Conservation (phyloP, 768 basidiomycete genomes). For the Chalciporus sphaerocephalus region DNA sequence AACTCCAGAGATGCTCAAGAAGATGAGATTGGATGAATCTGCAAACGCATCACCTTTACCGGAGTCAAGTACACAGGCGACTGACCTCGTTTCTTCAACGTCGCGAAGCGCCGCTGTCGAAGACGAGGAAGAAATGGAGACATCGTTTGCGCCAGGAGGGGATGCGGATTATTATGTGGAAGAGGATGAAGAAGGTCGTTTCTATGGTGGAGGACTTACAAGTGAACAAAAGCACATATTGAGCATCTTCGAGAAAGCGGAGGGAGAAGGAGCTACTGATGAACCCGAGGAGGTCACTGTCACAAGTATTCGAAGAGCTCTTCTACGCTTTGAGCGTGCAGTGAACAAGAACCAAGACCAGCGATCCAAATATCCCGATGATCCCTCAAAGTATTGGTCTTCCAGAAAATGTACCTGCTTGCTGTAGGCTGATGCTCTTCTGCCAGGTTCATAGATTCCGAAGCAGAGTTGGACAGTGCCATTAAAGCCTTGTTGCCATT, state of each 20-base stretch:
- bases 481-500: conserved; percentile 86
- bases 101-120: conserved; percentile 51
- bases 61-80: conserved; percentile 6
- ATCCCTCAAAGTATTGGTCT: conserved; percentile 73
- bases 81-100: conserved; percentile 16
- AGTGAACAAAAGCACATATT: conserved; percentile 92
- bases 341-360: conserved; percentile 95
- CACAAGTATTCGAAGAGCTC: conserved; percentile 63
- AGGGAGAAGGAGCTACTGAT: conserved; percentile 56
- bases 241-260: conserved; percentile 84
- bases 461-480: conserved; percentile 87
- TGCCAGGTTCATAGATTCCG: conserved; percentile 94
- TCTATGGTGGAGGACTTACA: conserved; percentile 92
- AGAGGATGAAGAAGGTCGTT: conserved; percentile 88
- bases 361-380: conserved; percentile 89
- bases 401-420: not conserved
- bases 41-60: conserved; percentile 2
- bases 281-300: conserved; percentile 66
- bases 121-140: conserved; percentile 41
- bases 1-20: conserved; percentile 78
- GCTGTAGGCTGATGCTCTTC: conserved; percentile 4
- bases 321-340: conserved; percentile 81
- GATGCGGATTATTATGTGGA: conserved; percentile 89
- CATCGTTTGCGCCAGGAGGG: conserved; percentile 72
- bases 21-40: conserved; percentile 55